Base-by-base conservation (phyloP, 78 protist genomes). In the Dictyostelium brefeldianum region DNA sequence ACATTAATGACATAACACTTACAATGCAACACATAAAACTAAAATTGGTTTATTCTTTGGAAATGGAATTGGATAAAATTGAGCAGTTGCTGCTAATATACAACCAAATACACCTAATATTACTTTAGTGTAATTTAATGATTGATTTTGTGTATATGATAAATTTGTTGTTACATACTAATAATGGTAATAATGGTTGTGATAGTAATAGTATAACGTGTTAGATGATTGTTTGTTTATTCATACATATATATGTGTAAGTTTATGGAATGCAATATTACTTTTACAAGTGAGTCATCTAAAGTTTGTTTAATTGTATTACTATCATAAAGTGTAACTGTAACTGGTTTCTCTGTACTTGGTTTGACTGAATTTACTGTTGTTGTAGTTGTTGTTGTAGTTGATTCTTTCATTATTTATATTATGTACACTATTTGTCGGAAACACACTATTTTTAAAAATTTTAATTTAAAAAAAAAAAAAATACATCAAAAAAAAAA, bases 1-100 rank as follows among this genome's bases (percentile, higher is more conserved):
- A 8, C 0, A 17, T 9, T 20, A 78, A 53, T 8, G 20, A 48
- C 22, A 51, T 0, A 1, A 46, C 9, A 77, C 78, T 41, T 77
- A 87, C 92, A 87, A 70, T 47, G 70, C 69, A 62, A 90, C 94
- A 59, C 94, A 90, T 41, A 46, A 46, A 47, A 90, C 74, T 27
- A 90, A 46, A 59, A 90, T 29, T 57, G 94, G 94, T 59, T 90
- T 90, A 59, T 90, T 90, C 56, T 90, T 69, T 73, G 94, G 94
- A 78, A 71, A 79, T 43, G 94, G 94, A 5, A 59, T 46, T 48
- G 94, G 94, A 48, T 90, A 90, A 64, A 90, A 89, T 57, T 90
- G 94, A n/a, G 90, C 47, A 3, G 80, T 25, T 7, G 59, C 89
- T 27, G 89, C 89, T 22, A 79, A 25, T 17, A 50, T n/a, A 81